Evolutionary conservation across 2,329 filamentous ascomycete species (phyloP).

Genomic region (Nigrospora oryzae): DNA sequence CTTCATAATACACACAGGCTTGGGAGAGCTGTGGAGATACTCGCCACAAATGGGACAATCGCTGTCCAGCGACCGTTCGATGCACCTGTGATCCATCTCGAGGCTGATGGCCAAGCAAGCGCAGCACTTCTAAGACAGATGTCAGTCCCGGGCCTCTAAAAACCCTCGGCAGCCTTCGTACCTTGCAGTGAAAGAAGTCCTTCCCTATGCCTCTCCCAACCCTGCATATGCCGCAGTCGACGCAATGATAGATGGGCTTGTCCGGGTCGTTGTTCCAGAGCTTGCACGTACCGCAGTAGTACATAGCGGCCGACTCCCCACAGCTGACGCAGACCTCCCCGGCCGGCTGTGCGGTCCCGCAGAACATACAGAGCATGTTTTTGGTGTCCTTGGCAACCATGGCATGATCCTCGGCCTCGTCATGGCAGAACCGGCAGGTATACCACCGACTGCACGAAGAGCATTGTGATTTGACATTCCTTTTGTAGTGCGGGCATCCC

Average conservation of each 20-base stretch:
- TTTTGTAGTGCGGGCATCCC: constrained; percentile 87
- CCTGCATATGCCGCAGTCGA: constrained; percentile 91
- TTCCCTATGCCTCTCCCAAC: constrained; percentile 87
- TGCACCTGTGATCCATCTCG: constrained; percentile 80
- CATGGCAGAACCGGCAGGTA: constrained; percentile 90
- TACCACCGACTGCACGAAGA: constrained; percentile 87
- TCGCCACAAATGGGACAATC: constrained; percentile 96
- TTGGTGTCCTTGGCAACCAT: constrained; percentile 77
- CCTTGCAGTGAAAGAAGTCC: constrained; percentile 98
- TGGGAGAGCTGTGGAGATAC: constrained; percentile 89
- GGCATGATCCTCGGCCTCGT: constrained; percentile 69
- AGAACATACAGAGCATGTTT: constrained; percentile 98
- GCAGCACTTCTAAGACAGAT: constrained; percentile 61
- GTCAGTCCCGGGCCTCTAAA: constrained; percentile 2
- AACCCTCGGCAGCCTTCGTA: constrained; percentile 26
- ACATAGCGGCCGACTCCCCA: constrained; percentile 69
- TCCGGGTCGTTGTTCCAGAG: constrained; percentile 90
- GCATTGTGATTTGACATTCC: constrained; percentile 95
- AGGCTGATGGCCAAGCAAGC: constrained; percentile 90
- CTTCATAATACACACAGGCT: constrained; percentile 84
- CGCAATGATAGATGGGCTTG: constrained; percentile 93
- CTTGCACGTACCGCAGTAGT: constrained; percentile 92
- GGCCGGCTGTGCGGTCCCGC: constrained; percentile 74
- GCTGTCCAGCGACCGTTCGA: constrained; percentile 88
- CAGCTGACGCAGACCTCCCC: constrained; percentile 72